Evolutionary conservation across 768 basidiomycete genomes (phyloP), one percentile per base, ranked within the genome.

Genomic region (Strobilomyces echinocephalus): DNA sequence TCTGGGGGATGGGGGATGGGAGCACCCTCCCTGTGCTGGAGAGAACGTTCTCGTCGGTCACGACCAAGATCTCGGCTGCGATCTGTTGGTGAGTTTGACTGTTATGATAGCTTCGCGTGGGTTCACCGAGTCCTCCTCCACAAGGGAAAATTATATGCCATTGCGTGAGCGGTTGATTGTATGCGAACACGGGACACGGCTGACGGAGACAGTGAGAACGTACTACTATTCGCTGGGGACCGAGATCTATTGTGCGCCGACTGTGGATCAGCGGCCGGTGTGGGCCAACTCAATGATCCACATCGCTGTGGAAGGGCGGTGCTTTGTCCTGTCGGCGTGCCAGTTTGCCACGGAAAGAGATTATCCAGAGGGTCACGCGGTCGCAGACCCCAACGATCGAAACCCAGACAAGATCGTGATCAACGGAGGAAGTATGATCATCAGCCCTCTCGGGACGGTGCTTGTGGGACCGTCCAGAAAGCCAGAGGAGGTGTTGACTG

Each of bases 61-160:
- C 55, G 9, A 68, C 79, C 10, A 83, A 81, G 60, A 57, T 85
- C 1, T 77, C 79, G 8, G 80, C 79, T 2, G 72, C 79, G 1
- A 81, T 83, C 39, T 83, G 83, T 60, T 83, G 83, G 82, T 79
- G 51, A 67, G 78, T 57, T 30, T 30, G 14, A 12, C 18, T 8
- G 30, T 31, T 20, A 6, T 9, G 4, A 16, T 14, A 4, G 31
- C 18, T 35, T 34, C 5, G 30, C 31, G 40, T 49, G 0, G 12
- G n/a, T 52, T 50, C 3, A 47, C 18, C 9, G 16, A 16, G 39
- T 18, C 21, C 28, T 33, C 11, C 30, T 41, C n/a, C n/a, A 11
- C 48, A 47, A 85, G 84, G 84, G 85, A 86, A 56, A 85, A 85
- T 61, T 84, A 83, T 55, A 84, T 85, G 82, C 84, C 84, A 18